Percentiles rank a stretch among this genome's conserved stretches.
Conservation (phyloP, 2,329 filamentous ascomycete genomes). For the Aureobasidium sp. region DNA sequence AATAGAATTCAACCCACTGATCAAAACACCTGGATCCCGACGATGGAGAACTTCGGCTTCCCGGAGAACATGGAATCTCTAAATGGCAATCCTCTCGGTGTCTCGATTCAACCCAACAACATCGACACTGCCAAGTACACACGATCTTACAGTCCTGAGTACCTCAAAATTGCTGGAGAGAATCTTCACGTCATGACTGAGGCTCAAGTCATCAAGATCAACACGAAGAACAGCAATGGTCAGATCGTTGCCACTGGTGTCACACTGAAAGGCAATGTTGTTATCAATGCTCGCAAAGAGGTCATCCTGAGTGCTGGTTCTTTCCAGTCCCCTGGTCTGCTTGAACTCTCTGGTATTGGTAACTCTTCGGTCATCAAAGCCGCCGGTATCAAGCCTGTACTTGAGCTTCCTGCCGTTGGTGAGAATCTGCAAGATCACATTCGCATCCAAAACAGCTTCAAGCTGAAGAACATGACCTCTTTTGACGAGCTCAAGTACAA, state of each 20-base stretch:
- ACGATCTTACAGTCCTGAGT: slow-evolving; percentile 13
- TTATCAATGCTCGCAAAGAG: slow-evolving; percentile 23
- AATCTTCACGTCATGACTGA: slow-evolving; percentile 36
- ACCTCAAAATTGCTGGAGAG: not conserved
- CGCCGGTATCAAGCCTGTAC: slow-evolving; percentile 29
- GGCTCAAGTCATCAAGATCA: slow-evolving; percentile 32
- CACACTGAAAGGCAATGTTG: slow-evolving; percentile 23
- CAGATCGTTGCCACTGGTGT: slow-evolving; percentile 24
- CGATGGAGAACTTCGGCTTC: slow-evolving; percentile 15
- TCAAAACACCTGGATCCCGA: slow-evolving; percentile 17
- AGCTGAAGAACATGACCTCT: slow-evolving; percentile 22
- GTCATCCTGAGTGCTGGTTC: slow-evolving; percentile 51
- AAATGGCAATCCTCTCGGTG: slow-evolving; percentile 4
- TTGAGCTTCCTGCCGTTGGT: slow-evolving; percentile 36
- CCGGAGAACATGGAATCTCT: slow-evolving; percentile 14
- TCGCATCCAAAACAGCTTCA: slow-evolving; percentile 21
- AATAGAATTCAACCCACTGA: slow-evolving; percentile 7
- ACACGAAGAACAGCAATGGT: slow-evolving; percentile 21
- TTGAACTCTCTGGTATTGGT: slow-evolving; percentile 53
- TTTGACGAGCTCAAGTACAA: slow-evolving; percentile 13
- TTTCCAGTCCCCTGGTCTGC: slow-evolving; percentile 46
- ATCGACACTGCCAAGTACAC: slow-evolving; percentile 15
- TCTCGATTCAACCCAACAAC: slow-evolving; percentile 25
- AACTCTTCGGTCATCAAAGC: slow-evolving; percentile 27
- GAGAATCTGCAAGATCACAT: slow-evolving; percentile 41